Evolutionary conservation across 495 filamentous ascomycete species (phyloP).

Genomic region (Podospora conica): DNA sequence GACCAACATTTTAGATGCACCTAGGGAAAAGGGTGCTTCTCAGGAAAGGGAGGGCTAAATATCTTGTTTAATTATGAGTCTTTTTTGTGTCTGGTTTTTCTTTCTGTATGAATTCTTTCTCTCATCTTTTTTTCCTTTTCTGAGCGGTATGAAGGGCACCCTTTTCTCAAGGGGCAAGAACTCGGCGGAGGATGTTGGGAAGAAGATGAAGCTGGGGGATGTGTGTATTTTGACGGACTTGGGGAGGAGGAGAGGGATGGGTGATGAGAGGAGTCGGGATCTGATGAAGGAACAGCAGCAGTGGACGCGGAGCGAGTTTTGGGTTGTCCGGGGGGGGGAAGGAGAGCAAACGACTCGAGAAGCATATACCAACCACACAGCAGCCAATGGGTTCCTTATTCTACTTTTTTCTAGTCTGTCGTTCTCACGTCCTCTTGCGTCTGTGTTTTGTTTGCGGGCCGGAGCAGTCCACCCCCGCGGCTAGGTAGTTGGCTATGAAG

Average conservation of each 20-base stretch:
- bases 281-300: neutral
- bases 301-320: neutral
- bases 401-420: neutral
- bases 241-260: neutral
- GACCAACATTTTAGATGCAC: conserved; percentile 8
- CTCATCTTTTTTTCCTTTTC: conserved; percentile 15
- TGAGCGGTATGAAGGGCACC: conserved; percentile 4
- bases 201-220: neutral
- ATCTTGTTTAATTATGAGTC: conserved; percentile 39
- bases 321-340: neutral
- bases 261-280: neutral
- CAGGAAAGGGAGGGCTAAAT: conserved; percentile 23
- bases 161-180: conserved; percentile 1
- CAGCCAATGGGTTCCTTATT: neutral
- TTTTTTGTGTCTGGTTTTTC: conserved; percentile 18
- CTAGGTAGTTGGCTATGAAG: too few species aligned
- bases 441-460: neutral
- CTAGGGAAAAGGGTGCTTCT: conserved; percentile 18
- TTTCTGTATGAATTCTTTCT: conserved; percentile 24
- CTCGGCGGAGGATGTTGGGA: conserved; percentile 3
- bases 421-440: neutral
- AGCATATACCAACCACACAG: conserved; percentile 6
- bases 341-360: neutral
- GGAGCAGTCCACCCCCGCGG: too few species aligned
- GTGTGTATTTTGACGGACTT: neutral